phyloP scores from a whole-genome alignment of 192 early-diverging fungal species.

The Coemansia sp. region DNA sequence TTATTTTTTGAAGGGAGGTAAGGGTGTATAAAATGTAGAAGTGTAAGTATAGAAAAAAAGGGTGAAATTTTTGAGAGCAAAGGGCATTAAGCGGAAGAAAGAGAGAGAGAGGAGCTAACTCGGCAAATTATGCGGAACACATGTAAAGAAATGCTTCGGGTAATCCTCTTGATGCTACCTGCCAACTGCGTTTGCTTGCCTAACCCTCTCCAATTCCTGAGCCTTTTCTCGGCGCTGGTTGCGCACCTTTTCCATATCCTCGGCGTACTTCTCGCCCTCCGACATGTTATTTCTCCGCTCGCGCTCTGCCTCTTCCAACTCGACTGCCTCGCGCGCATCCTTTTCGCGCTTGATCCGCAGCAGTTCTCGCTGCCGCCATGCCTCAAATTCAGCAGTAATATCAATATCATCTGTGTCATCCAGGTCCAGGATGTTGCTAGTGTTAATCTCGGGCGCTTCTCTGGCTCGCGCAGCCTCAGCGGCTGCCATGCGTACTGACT shows the following conservation, averaged over 20 bases:
- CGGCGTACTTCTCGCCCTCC: constrained; percentile 74
- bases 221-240: constrained; percentile 63
- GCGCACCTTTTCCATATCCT: constrained; percentile 65
- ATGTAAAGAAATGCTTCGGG: neutral
- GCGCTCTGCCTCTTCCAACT: constrained; percentile 74
- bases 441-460: constrained; percentile 44
- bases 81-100: neutral
- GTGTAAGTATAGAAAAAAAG: no score
- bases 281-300: constrained; percentile 79
- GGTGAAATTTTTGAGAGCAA: neutral
- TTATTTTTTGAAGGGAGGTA: neutral
- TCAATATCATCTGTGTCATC: constrained; percentile 93
- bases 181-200: neutral
- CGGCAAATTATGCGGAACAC: neutral
- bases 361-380: constrained; percentile 91
- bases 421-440: constrained; percentile 54
- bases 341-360: constrained; percentile 85
- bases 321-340: constrained; percentile 67
- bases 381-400: constrained; percentile 83
- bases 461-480: constrained; percentile 28
- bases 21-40: neutral
- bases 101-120: neutral
- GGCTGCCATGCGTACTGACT: constrained; percentile 35
- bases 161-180: neutral
- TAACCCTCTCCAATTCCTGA: neutral